phyloP scores from a whole-genome alignment of 441 rosid genomes.

The Aquilaria agallochum region DNA sequence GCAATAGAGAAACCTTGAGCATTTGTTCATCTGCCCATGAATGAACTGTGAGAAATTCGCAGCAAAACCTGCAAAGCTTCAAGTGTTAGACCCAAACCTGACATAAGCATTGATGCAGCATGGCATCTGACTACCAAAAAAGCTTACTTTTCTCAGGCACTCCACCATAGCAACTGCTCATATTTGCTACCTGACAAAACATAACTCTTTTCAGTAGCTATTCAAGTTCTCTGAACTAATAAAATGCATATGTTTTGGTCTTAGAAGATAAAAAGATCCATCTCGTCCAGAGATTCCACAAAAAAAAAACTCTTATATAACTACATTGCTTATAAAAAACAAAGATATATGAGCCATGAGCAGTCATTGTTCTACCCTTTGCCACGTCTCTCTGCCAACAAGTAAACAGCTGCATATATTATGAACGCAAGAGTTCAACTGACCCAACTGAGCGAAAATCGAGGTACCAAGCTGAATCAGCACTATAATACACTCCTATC shows the following conservation, averaged over 20 bases:
- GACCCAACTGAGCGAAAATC: not conserved
- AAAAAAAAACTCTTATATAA: too few relatives aligned
- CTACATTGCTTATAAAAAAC: too few relatives aligned
- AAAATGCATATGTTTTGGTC: too few relatives aligned
- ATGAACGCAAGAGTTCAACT: too few relatives aligned
- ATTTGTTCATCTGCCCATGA: slow-evolving; percentile 22
- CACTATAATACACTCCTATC: too few relatives aligned
- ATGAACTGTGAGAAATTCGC: slow-evolving; percentile 19
- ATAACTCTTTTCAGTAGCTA: not conserved
- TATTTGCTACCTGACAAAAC: not conserved
- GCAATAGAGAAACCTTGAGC: slow-evolving; percentile 23
- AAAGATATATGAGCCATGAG: too few relatives aligned
- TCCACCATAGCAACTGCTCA: too few relatives aligned
- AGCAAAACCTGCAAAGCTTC: slow-evolving; percentile 29
- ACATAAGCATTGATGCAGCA: not conserved
- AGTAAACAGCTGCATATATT: too few relatives aligned
- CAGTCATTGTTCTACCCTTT: too few relatives aligned
- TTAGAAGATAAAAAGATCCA: too few relatives aligned
- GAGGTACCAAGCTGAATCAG: not conserved
- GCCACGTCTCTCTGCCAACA: too few relatives aligned
- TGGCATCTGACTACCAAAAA: not conserved
- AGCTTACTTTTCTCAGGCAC: not conserved
- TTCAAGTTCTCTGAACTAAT: not conserved
- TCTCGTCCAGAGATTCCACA: too few relatives aligned
- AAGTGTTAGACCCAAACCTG: slow-evolving; percentile 10